Evolutionary conservation across 352 stramenopile species (phyloP).

Genomic region (Globisporangium megalacanthum): DNA sequence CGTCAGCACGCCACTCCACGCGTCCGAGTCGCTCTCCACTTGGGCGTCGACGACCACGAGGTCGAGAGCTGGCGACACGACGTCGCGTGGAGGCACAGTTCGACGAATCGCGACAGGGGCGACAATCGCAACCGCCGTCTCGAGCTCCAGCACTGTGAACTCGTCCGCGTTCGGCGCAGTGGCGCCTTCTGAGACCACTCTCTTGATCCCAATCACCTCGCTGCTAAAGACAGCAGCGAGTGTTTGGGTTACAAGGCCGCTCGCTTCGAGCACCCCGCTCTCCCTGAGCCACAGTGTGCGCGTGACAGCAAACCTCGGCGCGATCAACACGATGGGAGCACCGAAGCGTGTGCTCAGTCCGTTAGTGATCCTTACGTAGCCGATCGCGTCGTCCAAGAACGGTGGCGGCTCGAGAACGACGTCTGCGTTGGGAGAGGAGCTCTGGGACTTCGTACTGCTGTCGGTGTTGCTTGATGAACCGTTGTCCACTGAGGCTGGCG

Average conservation of each 20-base stretch:
- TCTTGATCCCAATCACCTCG: constrained; percentile 3
- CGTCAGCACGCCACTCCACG: neutral
- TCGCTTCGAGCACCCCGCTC: neutral
- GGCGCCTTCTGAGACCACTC: neutral
- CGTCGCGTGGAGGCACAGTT: neutral
- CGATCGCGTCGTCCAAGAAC: neutral
- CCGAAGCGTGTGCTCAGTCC: neutral
- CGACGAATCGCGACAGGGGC: neutral
- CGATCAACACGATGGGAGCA: constrained; percentile 4
- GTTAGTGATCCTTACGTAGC: neutral
- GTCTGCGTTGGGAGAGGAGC: neutral
- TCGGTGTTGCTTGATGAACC: no score
- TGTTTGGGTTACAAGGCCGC: neutral
- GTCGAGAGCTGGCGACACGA: neutral
- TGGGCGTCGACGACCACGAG: neutral
- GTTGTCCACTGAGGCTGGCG: neutral
- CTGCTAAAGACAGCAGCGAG: neutral
- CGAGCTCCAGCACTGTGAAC: constrained; percentile 3
- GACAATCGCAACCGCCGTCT: neutral
- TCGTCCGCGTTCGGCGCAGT: neutral
- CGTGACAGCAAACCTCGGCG: constrained; percentile 5
- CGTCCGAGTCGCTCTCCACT: no score
- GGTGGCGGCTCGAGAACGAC: neutral
- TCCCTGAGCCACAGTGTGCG: constrained; percentile 1
- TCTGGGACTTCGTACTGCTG: no score